Evolutionary conservation across 495 filamentous ascomycete genomes (phyloP).

Genomic region (Pseudevernia furfuracea): DNA sequence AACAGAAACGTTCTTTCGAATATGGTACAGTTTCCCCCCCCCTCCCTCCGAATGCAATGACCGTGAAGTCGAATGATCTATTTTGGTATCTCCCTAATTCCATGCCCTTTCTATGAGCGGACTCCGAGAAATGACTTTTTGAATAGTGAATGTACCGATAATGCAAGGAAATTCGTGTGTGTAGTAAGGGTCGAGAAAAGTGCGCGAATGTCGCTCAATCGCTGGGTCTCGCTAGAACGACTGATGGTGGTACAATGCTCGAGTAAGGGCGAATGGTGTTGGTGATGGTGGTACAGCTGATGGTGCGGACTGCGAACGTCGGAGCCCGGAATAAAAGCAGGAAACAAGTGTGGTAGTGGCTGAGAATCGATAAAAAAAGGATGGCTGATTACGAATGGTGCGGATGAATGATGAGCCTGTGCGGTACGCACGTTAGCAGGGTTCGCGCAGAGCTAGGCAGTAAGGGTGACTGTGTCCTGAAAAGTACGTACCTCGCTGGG

Average conservation of each 20-base stretch:
- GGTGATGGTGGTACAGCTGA: conserved; percentile 23
- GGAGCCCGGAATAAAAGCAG: conserved; percentile 17
- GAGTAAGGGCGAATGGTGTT: conserved; percentile 14
- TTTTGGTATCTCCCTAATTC: conserved; percentile 28
- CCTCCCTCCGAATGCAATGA: conserved; percentile 14
- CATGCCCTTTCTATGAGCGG: conserved; percentile 17
- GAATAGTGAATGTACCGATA: conserved; percentile 8
- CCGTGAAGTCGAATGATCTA: conserved; percentile 28
- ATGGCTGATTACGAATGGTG: conserved; percentile 23
- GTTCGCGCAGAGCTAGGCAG: conserved; percentile 25
- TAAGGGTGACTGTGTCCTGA: conserved; percentile 23
- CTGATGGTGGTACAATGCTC: conserved; percentile 25
- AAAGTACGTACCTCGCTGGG: conserved; percentile 24
- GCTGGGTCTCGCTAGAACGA: conserved; percentile 17
- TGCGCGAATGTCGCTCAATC: conserved; percentile 18
- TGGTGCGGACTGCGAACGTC: conserved; percentile 14
- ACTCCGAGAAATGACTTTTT: conserved; percentile 22
- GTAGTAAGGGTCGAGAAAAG: conserved; percentile 15
- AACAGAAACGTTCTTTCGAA: conserved; percentile 7
- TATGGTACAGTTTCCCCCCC: conserved; percentile 18
- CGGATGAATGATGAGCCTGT: conserved; percentile 24
- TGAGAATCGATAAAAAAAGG: conserved; percentile 7
- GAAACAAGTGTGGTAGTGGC: conserved; percentile 13
- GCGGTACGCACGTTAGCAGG: conserved; percentile 24
- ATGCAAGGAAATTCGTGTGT: conserved; percentile 24